Evolutionary conservation across 192 early-diverging fungal genomes (phyloP), one percentile per base, ranked within the genome.

Genomic region (Nowakowskiella sp.): DNA sequence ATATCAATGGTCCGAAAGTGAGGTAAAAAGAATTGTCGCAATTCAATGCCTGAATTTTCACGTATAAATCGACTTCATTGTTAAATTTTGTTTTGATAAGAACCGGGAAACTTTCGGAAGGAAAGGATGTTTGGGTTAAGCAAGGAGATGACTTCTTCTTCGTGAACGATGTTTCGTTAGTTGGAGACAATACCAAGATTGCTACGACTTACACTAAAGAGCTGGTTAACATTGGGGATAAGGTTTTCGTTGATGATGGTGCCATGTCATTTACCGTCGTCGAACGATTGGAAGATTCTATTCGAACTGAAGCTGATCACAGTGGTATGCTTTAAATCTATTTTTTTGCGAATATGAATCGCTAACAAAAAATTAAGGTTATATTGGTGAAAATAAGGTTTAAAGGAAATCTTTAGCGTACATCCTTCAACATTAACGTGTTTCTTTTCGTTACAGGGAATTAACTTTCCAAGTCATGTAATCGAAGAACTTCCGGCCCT

Each of bases 221-320:
- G 56, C 57, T 78, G 6, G 53, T 77, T 6, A 58, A 71, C 47
- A 56, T 73, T 31, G 78, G 78, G n/a, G 78, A 81, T 61, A 66
- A 72, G 51, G 65, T 81, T 23, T 75, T 50, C 55, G 82, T 98
- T 31, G 95, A 98, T 61, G 95, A 98, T 66, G 95, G 95, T 36
- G 84, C 92, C 46, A 76, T 98, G 60, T 89, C 88, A 55, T 98
- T 98, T 59, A 84, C 88, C 53, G 95, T 98, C 9, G 70, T 92
- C 26, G 85, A 86, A 60, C 64, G 76, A 27, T 32, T 71, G 33
- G 65, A 69, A 29, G 48, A 70, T 29, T 68, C 70, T 3, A 73
- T 78, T 47, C 45, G 65, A 31, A 62, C 58, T 42, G 49, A 39
- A 26, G 72, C 73, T 10, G 65, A 73, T 51, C 74, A 78, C 60